Evolutionary conservation across 192 early-diverging fungal genomes (phyloP).

Genomic region (Entrophospora sp.): DNA sequence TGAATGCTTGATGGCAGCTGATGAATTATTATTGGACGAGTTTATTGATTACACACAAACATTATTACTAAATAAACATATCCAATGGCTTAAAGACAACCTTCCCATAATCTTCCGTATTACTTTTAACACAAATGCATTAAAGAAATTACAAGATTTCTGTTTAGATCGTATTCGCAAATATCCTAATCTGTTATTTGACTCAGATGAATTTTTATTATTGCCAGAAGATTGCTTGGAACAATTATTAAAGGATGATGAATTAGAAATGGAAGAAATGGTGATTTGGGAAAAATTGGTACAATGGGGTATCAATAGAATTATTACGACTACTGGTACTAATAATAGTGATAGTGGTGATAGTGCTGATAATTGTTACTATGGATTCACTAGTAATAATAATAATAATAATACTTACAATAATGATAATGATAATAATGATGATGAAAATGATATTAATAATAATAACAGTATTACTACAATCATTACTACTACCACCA

Average conservation of each 20-base stretch:
- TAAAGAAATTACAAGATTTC: conserved; percentile 11
- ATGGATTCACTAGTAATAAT: too few species aligned
- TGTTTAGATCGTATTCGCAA: conserved; percentile 5
- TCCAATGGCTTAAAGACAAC: conserved; percentile 1
- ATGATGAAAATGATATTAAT: too few species aligned
- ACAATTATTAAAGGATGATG: background rate
- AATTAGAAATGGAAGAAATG: conserved; percentile 4
- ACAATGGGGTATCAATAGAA: background rate
- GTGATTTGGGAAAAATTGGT: conserved; percentile 7
- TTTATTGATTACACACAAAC: background rate
- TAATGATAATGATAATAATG: too few species aligned
- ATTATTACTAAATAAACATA: background rate
- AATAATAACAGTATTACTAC: too few species aligned
- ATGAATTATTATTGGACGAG: background rate
- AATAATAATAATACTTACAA: too few species aligned
- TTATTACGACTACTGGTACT: background rate
- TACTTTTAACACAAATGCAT: background rate
- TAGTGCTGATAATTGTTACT: too few species aligned
- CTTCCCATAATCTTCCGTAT: background rate
- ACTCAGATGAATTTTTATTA: background rate
- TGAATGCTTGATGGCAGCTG: conserved; percentile 2
- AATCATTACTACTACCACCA: too few species aligned
- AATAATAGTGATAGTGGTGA: background rate
- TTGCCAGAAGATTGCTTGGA: background rate
- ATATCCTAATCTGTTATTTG: conserved; percentile 2